Percentiles rank a stretch among this genome's conserved stretches.
Conservation (phyloP, 352 stramenopile species). For the Phytophthora idaei region DNA sequence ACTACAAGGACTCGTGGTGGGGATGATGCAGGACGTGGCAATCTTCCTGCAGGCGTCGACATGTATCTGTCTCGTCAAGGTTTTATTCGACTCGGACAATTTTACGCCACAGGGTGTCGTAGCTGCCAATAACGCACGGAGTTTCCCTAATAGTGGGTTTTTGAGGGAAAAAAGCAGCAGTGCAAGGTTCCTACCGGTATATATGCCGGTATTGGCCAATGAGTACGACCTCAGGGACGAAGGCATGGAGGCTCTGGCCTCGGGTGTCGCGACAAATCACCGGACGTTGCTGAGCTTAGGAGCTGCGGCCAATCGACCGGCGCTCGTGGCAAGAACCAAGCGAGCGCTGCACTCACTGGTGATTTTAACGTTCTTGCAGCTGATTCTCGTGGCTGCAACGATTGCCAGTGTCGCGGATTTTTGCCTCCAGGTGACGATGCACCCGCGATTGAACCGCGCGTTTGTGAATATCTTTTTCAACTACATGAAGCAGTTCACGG, state of each 20-base stretch:
- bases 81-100: slow-evolving; percentile 50
- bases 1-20: slow-evolving; percentile 50
- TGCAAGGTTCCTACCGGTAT: slow-evolving; percentile 53
- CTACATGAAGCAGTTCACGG: slow-evolving; percentile 68
- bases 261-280: slow-evolving; percentile 43
- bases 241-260: slow-evolving; percentile 34
- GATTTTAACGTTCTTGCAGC: slow-evolving; percentile 49
- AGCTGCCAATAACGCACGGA: slow-evolving; percentile 22
- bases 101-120: slow-evolving; percentile 22
- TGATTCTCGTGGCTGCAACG: slow-evolving; percentile 57
- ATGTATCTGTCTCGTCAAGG: slow-evolving; percentile 71
- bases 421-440: slow-evolving; percentile 72
- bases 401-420: slow-evolving; percentile 75
- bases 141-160: slow-evolving; percentile 42
- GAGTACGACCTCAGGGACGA: slow-evolving; percentile 56
- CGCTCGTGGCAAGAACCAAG: slow-evolving; percentile 26
- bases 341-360: slow-evolving; percentile 30
- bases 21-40: slow-evolving; percentile 62
- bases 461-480: slow-evolving; percentile 75
- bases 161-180: slow-evolving; percentile 36
- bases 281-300: slow-evolving; percentile 53
- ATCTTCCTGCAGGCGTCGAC: slow-evolving; percentile 70
- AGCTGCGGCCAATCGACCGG: slow-evolving; percentile 25
- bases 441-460: slow-evolving; percentile 66
- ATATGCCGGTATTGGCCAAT: slow-evolving; percentile 62